A percentile compares a stretch with the other conserved stretches of the same genome.
These are phyloP conservation scores for Solanum rostratum DNA, from an alignment of 257 asterid genomes.

Conservation along the genomic window DNA sequence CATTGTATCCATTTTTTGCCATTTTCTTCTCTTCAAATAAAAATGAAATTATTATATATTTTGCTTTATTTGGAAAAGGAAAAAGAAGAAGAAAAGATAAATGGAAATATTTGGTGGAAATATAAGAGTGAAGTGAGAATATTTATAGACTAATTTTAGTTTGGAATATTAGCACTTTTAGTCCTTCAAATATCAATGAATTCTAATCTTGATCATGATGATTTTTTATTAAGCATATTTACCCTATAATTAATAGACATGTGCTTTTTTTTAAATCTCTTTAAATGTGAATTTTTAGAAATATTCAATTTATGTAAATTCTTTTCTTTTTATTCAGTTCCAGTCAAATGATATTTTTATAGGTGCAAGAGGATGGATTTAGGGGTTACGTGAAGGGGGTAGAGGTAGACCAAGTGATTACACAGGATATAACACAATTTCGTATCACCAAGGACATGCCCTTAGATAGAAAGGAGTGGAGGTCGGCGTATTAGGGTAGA, in stretches of 20 bases:
- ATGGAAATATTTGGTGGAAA: neutral
- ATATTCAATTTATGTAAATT: neutral
- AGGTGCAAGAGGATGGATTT: too few relatives aligned
- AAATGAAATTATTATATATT: neutral
- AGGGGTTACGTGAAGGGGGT: too few relatives aligned
- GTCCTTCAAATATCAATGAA: neutral
- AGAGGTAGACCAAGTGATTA: too few relatives aligned
- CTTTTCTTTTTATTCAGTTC: neutral
- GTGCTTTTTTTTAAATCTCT: neutral
- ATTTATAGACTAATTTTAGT: constrained; percentile 11
- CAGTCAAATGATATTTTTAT: neutral
- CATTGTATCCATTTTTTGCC: constrained; percentile 7
- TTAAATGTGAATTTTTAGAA: neutral
- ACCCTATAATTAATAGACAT: neutral
- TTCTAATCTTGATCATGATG: neutral
- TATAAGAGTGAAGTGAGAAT: neutral
- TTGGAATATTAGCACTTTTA: neutral
- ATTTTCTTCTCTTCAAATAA: neutral
- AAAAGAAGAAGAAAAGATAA: neutral
- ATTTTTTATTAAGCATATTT: neutral
- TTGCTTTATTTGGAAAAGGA: neutral
- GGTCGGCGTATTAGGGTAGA: too few relatives aligned
- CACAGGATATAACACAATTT: too few relatives aligned
- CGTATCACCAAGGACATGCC: too few relatives aligned
- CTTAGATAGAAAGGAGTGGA: too few relatives aligned